Conservation (phyloP, 352 stramenopile genomes). For the Globisporangium barbulae region DNA sequence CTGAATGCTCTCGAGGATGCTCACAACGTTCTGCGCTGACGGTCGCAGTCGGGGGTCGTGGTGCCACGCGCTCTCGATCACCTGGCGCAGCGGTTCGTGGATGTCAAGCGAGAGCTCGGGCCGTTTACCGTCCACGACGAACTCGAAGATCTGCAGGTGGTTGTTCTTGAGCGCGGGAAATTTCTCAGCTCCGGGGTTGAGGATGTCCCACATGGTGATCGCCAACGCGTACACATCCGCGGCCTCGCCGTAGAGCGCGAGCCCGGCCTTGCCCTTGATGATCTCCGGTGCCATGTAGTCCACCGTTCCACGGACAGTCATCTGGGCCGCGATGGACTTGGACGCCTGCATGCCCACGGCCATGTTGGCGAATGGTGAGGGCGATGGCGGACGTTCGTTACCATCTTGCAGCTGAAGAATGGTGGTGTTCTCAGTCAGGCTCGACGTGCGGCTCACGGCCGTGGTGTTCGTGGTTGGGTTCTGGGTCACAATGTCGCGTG, state of each 20-base stretch:
- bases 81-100: slow-evolving; percentile 14
- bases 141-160: slow-evolving; percentile 37
- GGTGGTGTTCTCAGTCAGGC: not conserved
- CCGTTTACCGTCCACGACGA: slow-evolving; percentile 36
- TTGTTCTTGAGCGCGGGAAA: slow-evolving; percentile 33
- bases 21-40: slow-evolving; percentile 25
- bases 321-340: slow-evolving; percentile 17
- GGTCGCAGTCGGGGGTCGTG: slow-evolving; percentile 14
- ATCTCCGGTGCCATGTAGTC: slow-evolving; percentile 83
- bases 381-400: not conserved
- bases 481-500: slow-evolving; percentile 12
- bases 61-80: slow-evolving; percentile 24
- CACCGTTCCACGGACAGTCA: slow-evolving; percentile 70
- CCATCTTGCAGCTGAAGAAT: not conserved
- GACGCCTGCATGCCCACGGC: slow-evolving; percentile 4
- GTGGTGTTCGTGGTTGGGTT: not conserved
- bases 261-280: slow-evolving; percentile 57
- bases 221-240: slow-evolving; percentile 73
- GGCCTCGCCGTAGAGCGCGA: slow-evolving; percentile 54
- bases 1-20: slow-evolving; percentile 25
- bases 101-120: slow-evolving; percentile 17
- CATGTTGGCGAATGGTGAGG: slow-evolving; percentile 11
- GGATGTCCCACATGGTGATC: slow-evolving; percentile 80
- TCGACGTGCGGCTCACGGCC: slow-evolving; percentile 1
- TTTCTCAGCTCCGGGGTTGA: slow-evolving; percentile 47